Base-by-base conservation (phyloP, 371 early-diverging fungal genomes). In the Globomyces sp. region DNA sequence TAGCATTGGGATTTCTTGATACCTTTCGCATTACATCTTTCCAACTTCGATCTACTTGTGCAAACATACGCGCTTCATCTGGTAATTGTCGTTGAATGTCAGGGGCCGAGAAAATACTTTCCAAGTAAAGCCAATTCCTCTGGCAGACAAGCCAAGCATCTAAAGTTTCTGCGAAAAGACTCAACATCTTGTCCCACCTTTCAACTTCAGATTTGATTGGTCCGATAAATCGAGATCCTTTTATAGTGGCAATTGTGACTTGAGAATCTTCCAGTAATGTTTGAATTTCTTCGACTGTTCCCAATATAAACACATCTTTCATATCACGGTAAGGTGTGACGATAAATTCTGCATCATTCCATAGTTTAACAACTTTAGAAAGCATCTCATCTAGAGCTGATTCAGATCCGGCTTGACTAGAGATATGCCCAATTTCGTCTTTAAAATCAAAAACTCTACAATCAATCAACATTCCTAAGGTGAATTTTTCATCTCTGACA, bases 331-430 rank as follows among this genome's bases (percentile, higher is more conserved):
- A 85, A 9, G 69, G 68, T 1, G 69, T 66, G 3, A 82, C 76
- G 57, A 75, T 65, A 62, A 85, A 83, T 66, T 85, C 85, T 6
- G 77, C 75, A 51, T 85, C 85, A 57, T 72, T 80, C 85, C 85
- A 85, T 37, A 63, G 70, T 52, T 76, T 79, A 46, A 82, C 74
- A 36, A 85, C 79, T 58, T 74, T 78, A 39, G 67, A 64, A 13
- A 85, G 69, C 85, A 85, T 81, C 61, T 85, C 85, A 64, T 85
- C 85, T 1, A 85, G 69, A 3, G 85, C 80, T 2, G 82, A 74
- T 73, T 85, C 85, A 10, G 78, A 77, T 3, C 77, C 75, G 13
- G 85, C 85, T 60, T 85, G 85, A 47, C 73, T 69, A 0, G 83
- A 81, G 24, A 85, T 66, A 57, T 72, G 72, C 48, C 77, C 65